Base-by-base conservation (phyloP, 2,329 filamentous ascomycete genomes). In the Ascosphaera acerosa region DNA sequence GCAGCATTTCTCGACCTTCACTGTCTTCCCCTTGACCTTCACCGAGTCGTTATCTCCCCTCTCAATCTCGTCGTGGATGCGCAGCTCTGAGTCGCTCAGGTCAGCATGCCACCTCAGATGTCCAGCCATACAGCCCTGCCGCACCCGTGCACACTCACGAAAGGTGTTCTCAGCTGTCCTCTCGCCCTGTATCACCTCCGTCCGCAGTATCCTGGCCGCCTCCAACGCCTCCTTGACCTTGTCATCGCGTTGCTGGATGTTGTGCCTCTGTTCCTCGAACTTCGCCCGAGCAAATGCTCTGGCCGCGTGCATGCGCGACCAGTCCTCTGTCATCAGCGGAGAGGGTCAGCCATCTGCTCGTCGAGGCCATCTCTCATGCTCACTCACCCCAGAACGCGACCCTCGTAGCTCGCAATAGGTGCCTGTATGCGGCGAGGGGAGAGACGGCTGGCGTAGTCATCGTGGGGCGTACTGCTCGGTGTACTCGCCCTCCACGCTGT, bases 31-130 rank as follows among this genome's bases (percentile, higher is more conserved):
- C 2, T 62, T 61, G 32, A 68, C 58, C 53, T 82, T 89, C 44
- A 92, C 68, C 19, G 73, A 77, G 42, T 92, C 81, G 47, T 97
- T 97, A 53, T 94, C 76, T 33, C 87, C 81, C 40, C 78, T 64
- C 52, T 97, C 84, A 18, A 75, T 97, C 40, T 90, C 59, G 37
- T 90, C 66, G 50, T 94, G 87, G 53, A 97, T 92, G 32, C 73
- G 65, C 34, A 94, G 56, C 47, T 75, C 81, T 92, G 41, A 40
- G n/a, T n/a, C n/a, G n/a, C n/a, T n/a, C n/a, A n/a, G n/a, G n/a
- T n/a, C n/a, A n/a, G n/a, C n/a, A n/a, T n/a, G n/a, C n/a, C n/a
- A n/a, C n/a, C n/a, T n/a, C n/a, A n/a, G n/a, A n/a, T n/a, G n/a
- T n/a, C n/a, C n/a, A n/a, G n/a, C n/a, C n/a, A n/a, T n/a, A n/a